Base-by-base conservation (phyloP, 1,139 yeast genomes). In the Keqinozyma sinolaborantium region DNA sequence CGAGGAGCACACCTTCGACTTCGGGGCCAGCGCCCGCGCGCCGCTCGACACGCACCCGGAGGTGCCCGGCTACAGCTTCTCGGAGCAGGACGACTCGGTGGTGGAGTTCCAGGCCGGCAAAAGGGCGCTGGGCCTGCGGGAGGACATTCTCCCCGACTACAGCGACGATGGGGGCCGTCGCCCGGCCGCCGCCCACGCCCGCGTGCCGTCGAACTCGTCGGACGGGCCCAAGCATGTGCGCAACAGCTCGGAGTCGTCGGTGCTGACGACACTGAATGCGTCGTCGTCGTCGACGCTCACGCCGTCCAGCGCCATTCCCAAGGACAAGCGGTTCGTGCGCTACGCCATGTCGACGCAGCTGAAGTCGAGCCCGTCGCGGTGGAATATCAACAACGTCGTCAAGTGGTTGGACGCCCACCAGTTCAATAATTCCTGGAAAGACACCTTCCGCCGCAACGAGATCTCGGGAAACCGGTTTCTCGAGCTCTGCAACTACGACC, bases 341-440 rank as follows among this genome's bases (percentile, higher is more conserved):
- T 69, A 69, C 40, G 74, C 71, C 16, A 68, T 69, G 72, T 60
- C 57, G 30, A 60, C 68, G 1, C 70, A 58, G 33, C 28, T 42
- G 8, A 38, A 39, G 15, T 40, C 55, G 1, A 35, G 53, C 3
- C 46, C 59, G 11, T 48, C 48, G 11, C 51, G 48, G 30, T 87
- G 97, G 97, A 76, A 83, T 4, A 64, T 76, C 44, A 75, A 71
- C 11, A 67, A 83, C 33, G 94, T 87, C 1, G 37, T 71, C 1
- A 53, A 60, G 28, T 88, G 95, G 95, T 64, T 88, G 18, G 81
- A 74, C 11, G 46, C 54, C 14, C 72, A 87, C 50, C 70, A 73
- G 21, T 88, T 88, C 55, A 83, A 84, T 40, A 72, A 70, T 4
- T 69, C 81, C 9, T 88, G 96, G 96, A 64, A 72, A 19, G 75